Conservation (phyloP, 1,284 basidiomycete genomes). For the Blastosporella zonata region DNA sequence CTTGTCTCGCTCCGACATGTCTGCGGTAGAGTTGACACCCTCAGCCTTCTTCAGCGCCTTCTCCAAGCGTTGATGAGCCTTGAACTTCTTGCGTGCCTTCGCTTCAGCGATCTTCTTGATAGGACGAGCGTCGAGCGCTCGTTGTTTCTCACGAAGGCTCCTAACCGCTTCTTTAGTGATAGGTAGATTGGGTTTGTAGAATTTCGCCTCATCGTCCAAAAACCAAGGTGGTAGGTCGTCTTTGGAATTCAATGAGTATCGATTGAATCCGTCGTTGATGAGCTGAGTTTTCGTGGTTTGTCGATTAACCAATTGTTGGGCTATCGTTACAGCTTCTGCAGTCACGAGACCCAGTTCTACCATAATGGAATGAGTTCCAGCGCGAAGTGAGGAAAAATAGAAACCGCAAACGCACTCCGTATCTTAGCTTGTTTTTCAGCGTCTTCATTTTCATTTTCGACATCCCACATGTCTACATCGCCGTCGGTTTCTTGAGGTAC, state of each 20-base stretch:
- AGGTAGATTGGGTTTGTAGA: conserved; percentile 94
- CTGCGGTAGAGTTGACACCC: conserved; percentile 85
- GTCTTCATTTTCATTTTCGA: conserved; percentile 77
- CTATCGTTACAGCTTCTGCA: conserved; percentile 89
- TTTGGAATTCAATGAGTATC: conserved; percentile 88
- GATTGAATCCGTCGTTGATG: conserved; percentile 95
- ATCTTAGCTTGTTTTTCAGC: conserved; percentile 70
- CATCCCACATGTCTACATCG: conserved; percentile 78
- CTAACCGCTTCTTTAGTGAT: conserved; percentile 95
- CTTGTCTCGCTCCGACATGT: conserved; percentile 94
- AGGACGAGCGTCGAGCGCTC: conserved; percentile 93
- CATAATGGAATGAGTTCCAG: conserved; percentile 9
- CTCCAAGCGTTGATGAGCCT: conserved; percentile 81
- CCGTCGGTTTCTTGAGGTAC: conserved; percentile 65
- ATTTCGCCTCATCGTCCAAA: conserved; percentile 92
- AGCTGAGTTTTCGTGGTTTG: conserved; percentile 87
- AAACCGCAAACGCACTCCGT: conserved; percentile 46
- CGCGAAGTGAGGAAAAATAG: conserved; percentile 2
- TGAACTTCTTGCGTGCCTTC: conserved; percentile 95
- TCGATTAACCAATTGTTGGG: conserved; percentile 91
- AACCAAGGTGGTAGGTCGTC: conserved; percentile 96
- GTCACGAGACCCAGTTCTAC: conserved; percentile 87
- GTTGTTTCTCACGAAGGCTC: conserved; percentile 85
- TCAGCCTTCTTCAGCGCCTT: conserved; percentile 97
- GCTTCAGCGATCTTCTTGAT: conserved; percentile 99